Base-by-base conservation (phyloP, 108 stramenopile genomes). In the Nannochloropsis salina region DNA sequence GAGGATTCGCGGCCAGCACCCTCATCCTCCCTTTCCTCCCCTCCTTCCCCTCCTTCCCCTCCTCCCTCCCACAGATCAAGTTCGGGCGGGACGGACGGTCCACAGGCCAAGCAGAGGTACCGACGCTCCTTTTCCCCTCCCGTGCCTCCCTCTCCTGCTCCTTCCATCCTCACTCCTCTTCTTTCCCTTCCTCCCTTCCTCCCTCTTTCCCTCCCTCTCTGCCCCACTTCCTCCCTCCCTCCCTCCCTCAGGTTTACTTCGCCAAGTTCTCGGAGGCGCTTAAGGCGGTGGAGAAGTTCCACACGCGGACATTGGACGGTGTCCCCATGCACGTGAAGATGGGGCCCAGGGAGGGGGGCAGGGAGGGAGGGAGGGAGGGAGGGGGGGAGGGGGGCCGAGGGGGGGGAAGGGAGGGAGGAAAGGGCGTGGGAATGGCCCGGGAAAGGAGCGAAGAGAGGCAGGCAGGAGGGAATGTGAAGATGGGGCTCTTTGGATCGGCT, bases 251-350 rank as follows among this genome's bases (percentile, higher is more conserved):
- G 61, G 61, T 74, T 15, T 74, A 74, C n/a, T 74, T 74, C 4
- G 61, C 61, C 61, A 74, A 74, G 61, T n/a, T 20, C 2, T 74
- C 61, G 20, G 61, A 74, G 61, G 61, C 61, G 2, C 20, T 74
- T 15, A 74, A 74, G 61, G 61, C 61, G 3, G 61, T 74, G 61
- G 61, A 74, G n/a, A 74, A 74, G n/a, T 74, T 74, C n/a, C 61
- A 74, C n/a, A 74, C 61, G 20, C 61, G 61, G 61, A 74, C 61
- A 20, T 74, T 74, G 61, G 61, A 74, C 4, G 61, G 61, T 5
- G 61, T 74, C 4, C 61, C 61, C 2, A 74, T 74, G 61, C 61
- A 74, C 2, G 61, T 74, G 10, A 51, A 51, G 47, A 9, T 51
- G 9, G 47, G 47, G 47, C 47, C 47, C 12, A n/a, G n/a, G n/a